phyloP scores from a whole-genome alignment of 1,284 basidiomycete genomes.

The Moesziomyces parantarcticus region DNA sequence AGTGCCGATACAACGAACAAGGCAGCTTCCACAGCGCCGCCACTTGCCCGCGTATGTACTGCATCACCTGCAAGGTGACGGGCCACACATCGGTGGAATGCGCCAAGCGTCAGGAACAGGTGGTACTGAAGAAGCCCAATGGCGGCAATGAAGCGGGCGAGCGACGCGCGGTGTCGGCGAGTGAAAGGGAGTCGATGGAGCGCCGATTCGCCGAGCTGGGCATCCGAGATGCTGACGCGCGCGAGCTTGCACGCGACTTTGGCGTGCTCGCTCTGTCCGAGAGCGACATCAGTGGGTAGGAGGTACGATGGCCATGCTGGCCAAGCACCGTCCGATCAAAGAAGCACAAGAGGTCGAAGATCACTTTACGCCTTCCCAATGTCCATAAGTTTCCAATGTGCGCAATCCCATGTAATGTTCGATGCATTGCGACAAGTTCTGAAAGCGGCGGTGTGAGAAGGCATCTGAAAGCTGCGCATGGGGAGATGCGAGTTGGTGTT shows the following conservation, averaged over 20 bases:
- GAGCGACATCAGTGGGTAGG: neutral
- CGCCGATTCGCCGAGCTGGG: constrained; percentile 30
- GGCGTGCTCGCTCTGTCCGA: constrained; percentile 1
- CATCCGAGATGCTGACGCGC: constrained; percentile 24
- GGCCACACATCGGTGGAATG: constrained; percentile 20
- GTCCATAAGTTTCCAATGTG: too few species aligned
- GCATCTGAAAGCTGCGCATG: too few species aligned
- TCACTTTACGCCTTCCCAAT: neutral
- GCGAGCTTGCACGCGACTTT: constrained; percentile 28
- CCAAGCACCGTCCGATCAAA: too few species aligned
- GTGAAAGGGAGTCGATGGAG: constrained; percentile 24
- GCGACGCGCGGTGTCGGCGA: too few species aligned
- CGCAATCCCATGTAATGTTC: too few species aligned
- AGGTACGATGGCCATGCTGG: neutral
- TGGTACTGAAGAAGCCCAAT: constrained; percentile 15
- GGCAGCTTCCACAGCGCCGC: constrained; percentile 26
- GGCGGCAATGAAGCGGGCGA: neutral
- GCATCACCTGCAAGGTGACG: constrained; percentile 17
- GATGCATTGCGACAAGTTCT: too few species aligned
- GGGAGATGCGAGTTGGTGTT: too few species aligned
- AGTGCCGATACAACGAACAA: constrained; percentile 20
- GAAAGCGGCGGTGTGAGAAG: too few species aligned
- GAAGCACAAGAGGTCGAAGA: neutral
- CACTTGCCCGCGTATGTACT: constrained; percentile 15
- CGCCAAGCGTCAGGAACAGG: constrained; percentile 12